These are phyloP conservation scores for Cornus florida DNA, from an alignment of 148 eudicot species.

Conservation along the genomic window DNA sequence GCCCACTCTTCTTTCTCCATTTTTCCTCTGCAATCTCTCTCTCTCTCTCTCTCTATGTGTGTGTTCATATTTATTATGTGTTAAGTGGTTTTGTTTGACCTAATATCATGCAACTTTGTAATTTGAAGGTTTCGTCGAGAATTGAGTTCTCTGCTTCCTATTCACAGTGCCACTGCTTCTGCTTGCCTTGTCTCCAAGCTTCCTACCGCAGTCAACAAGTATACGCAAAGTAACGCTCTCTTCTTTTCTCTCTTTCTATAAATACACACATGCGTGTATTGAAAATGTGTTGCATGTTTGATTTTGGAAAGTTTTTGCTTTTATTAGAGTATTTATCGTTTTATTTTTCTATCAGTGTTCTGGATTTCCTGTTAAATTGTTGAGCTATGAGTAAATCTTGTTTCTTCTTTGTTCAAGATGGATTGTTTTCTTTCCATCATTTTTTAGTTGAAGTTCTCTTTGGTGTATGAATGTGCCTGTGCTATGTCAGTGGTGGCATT, in stretches of 20 bases:
- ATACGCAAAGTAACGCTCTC: neutral
- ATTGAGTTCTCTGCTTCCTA: conserved; percentile 17
- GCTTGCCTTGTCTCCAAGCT: conserved; percentile 24
- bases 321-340: too few species aligned
- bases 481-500: too few species aligned
- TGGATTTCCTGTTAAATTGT: too few species aligned
- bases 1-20: neutral
- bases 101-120: neutral
- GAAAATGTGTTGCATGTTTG: neutral
- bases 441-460: too few species aligned
- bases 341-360: too few species aligned
- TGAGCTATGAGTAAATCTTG: too few species aligned
- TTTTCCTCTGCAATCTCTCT: neutral
- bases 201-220: neutral
- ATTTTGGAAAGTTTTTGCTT: neutral
- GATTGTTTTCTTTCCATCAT: too few species aligned
- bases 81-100: too few species aligned
- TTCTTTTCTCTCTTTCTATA: too few species aligned
- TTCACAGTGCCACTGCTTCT: conserved; percentile 14
- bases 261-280: neutral
- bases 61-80: neutral
- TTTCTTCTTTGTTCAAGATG: too few species aligned
- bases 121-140: conserved; percentile 11
- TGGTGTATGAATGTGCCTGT: too few species aligned
- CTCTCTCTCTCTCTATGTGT: too few species aligned